phyloP scores from a whole-genome alignment of 148 eudicot species.

The Chenopodium quinoa region DNA sequence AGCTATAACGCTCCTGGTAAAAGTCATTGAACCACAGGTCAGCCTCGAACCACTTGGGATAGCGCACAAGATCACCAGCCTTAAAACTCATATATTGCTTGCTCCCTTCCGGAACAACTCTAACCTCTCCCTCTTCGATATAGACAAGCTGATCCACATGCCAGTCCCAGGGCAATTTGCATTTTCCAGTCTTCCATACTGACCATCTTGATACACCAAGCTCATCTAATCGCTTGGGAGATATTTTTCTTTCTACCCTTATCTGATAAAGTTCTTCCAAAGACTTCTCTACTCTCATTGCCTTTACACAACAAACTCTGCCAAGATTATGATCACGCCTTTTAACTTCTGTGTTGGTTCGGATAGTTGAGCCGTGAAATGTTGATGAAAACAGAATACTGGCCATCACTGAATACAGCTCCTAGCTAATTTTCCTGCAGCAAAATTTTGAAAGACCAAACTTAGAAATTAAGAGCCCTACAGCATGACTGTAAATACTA shows the following conservation, averaged over 20 bases:
- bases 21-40: conserved; percentile 83
- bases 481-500: too few species aligned
- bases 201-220: conserved; percentile 83
- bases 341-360: conserved; percentile 22
- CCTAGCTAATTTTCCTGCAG: conserved; percentile 14
- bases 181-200: conserved; percentile 86
- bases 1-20: conserved; percentile 89
- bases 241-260: conserved; percentile 67
- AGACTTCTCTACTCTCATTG: conserved; percentile 61
- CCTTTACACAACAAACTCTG: conserved; percentile 32
- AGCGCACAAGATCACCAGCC: conserved; percentile 93
- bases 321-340: neutral
- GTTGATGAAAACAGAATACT: conserved; percentile 41
- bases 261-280: conserved; percentile 80
- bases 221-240: conserved; percentile 59
- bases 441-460: neutral
- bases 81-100: conserved; percentile 64
- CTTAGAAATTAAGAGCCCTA: neutral
- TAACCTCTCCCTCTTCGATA: conserved; percentile 94
- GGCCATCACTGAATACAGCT: conserved; percentile 42
- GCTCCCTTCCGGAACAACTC: conserved; percentile 95
- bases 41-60: conserved; percentile 99
- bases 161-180: conserved; percentile 97
- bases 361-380: conserved; percentile 33
- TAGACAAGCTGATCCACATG: conserved; percentile 92